Evolutionary conservation across 257 asterid genomes (phyloP).

Genomic region (Cordia subcordata): DNA sequence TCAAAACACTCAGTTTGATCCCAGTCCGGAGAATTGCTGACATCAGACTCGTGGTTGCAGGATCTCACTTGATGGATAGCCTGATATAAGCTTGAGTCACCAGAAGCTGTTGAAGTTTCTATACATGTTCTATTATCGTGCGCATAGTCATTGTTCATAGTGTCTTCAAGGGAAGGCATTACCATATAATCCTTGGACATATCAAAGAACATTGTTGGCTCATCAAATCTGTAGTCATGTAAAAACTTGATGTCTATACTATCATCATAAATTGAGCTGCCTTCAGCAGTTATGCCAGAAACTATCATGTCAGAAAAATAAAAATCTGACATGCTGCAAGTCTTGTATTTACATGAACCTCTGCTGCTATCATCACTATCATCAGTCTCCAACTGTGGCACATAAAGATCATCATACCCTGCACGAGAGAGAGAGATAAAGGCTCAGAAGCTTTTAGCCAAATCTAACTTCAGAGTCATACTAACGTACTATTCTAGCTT

Average conservation of each 20-base stretch:
- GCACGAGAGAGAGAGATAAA: constrained; percentile 28
- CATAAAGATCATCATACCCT: constrained; percentile 58
- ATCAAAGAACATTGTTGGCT: constrained; percentile 50
- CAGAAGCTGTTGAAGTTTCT: constrained; percentile 33
- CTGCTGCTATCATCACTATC: constrained; percentile 76
- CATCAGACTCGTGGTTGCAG: constrained; percentile 44
- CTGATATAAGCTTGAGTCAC: constrained; percentile 62
- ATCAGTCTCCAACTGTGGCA: constrained; percentile 71
- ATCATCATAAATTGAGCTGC: constrained; percentile 40
- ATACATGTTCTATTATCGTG: constrained; percentile 36
- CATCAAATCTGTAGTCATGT: constrained; percentile 65
- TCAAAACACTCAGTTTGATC: constrained; percentile 73
- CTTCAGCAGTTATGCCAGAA: constrained; percentile 52
- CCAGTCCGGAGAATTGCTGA: constrained; percentile 37
- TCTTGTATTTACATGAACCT: constrained; percentile 52
- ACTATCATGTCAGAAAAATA: constrained; percentile 69
- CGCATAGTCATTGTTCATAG: constrained; percentile 38
- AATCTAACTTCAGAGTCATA: background rate
- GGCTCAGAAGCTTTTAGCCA: background rate
- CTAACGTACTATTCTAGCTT: background rate
- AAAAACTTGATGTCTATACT: constrained; percentile 36
- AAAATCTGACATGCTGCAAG: constrained; percentile 63
- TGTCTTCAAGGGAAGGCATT: constrained; percentile 60
- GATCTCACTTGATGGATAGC: constrained; percentile 69
- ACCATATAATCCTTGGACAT: constrained; percentile 55